Evolutionary conservation across 2,329 filamentous ascomycete genomes (phyloP).

Genomic region (Tolypocladium album): DNA sequence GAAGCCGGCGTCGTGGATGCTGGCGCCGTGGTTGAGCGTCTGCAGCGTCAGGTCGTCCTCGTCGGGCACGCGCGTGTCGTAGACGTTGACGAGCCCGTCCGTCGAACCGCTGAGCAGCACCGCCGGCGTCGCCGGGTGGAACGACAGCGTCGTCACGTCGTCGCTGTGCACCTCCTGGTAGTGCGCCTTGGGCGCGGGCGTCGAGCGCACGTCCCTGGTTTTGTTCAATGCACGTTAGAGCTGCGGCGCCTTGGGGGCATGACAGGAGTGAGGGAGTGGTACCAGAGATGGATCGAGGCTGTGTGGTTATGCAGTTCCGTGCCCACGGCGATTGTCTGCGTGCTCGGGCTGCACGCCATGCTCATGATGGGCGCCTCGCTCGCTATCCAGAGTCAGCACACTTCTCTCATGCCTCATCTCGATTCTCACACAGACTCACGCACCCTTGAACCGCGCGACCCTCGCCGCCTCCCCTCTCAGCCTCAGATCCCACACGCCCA

Average conservation of each 20-base stretch:
- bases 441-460: constrained; percentile 35
- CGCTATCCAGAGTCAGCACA: constrained; percentile 17
- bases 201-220: constrained; percentile 46
- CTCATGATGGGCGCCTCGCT: constrained; percentile 46
- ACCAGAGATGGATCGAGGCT: constrained; percentile 53
- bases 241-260: too few species aligned
- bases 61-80: constrained; percentile 57
- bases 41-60: constrained; percentile 71
- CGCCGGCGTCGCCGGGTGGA: constrained; percentile 48
- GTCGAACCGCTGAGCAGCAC: constrained; percentile 68
- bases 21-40: constrained; percentile 67
- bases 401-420: neutral
- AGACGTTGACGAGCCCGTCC: constrained; percentile 69
- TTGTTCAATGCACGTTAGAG: neutral
- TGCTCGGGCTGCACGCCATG: constrained; percentile 47
- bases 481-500: constrained; percentile 57
- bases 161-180: constrained; percentile 59
- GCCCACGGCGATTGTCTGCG: constrained; percentile 56
- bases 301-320: constrained; percentile 59
- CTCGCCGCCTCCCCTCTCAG: constrained; percentile 25
- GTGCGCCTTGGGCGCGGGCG: constrained; percentile 32
- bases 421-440: constrained; percentile 9
- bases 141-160: constrained; percentile 49
- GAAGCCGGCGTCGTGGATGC: constrained; percentile 66
- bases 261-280: constrained; percentile 7